These are phyloP conservation scores for Metschnikowia anglica DNA, from an alignment of 805 yeast genomes.

Conservation along the genomic window DNA sequence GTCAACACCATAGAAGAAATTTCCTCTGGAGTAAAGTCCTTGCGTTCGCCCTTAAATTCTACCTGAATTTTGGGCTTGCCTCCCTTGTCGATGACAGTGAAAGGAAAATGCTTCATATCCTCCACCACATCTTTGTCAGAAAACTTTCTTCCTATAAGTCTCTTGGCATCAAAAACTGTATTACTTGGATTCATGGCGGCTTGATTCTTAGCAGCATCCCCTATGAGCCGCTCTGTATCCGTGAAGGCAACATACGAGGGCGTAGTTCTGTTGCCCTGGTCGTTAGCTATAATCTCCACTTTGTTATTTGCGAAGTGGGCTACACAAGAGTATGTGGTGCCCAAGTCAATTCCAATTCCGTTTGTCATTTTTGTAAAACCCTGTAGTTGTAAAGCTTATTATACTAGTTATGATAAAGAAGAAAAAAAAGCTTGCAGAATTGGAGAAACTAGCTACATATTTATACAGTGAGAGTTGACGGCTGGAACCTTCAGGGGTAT, in stretches of 20 bases:
- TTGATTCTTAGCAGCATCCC: slow-evolving; percentile 98
- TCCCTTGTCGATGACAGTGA: slow-evolving; percentile 68
- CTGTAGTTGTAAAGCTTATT: neutral
- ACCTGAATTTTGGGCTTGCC: slow-evolving; percentile 90
- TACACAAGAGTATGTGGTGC: slow-evolving; percentile 97
- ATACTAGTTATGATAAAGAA: neutral
- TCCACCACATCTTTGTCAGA: slow-evolving; percentile 73
- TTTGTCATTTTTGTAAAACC: slow-evolving; percentile 17
- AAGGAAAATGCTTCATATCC: slow-evolving; percentile 89
- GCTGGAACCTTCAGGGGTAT: slow-evolving; percentile 9
- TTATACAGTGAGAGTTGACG: slow-evolving; percentile 3
- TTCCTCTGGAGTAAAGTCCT: slow-evolving; percentile 90
- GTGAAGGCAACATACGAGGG: slow-evolving; percentile 97
- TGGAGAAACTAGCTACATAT: slow-evolving; percentile 2
- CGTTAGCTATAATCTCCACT: slow-evolving; percentile 94
- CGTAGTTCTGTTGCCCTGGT: slow-evolving; percentile 98
- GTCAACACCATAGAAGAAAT: slow-evolving; percentile 87
- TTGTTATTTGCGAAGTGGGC: slow-evolving; percentile 70
- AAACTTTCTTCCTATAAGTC: slow-evolving; percentile 84
- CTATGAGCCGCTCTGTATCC: slow-evolving; percentile 90
- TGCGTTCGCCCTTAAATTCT: slow-evolving; percentile 83
- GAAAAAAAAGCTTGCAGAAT: neutral
- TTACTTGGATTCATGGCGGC: slow-evolving; percentile 94
- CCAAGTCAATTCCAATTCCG: slow-evolving; percentile 89
- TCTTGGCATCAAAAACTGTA: slow-evolving; percentile 94